A percentile compares a stretch with the other conserved stretches of the same genome.
Evolutionary conservation across 805 yeast species (phyloP).

Genomic region (Teunomyces tritomae): DNA sequence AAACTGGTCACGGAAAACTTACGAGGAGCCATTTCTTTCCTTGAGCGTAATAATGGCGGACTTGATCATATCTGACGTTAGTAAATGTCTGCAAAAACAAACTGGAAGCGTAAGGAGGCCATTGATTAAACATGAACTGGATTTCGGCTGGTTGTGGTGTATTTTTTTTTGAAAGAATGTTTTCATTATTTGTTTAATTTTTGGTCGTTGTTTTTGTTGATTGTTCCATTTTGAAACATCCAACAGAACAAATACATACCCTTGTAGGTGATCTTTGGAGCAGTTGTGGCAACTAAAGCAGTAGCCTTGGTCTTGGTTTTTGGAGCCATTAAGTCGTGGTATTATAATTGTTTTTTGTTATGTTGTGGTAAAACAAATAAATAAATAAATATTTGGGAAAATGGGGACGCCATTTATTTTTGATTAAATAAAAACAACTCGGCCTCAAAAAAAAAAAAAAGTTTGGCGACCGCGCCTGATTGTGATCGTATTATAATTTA

Average conservation of each 20-base stretch:
- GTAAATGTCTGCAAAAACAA: constrained; percentile 4
- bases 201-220: background rate
- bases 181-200: no score
- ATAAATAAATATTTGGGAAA: constrained; percentile 1
- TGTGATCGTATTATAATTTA: background rate
- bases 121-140: no score
- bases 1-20: constrained; percentile 26
- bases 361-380: constrained; percentile 2
- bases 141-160: background rate
- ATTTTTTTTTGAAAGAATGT: no score
- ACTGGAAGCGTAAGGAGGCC: background rate
- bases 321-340: constrained; percentile 29
- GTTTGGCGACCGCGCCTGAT: background rate
- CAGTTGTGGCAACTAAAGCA: constrained; percentile 15
- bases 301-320: constrained; percentile 24
- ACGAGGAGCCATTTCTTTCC: constrained; percentile 78
- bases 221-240: background rate
- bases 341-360: background rate
- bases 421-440: background rate
- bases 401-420: background rate
- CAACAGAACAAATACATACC: constrained; percentile 33
- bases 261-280: constrained; percentile 43
- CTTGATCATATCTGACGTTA: constrained; percentile 53
- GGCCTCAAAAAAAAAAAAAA: background rate
- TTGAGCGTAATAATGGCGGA: constrained; percentile 69